Evolutionary conservation across 306 rosid species (phyloP).

Genomic region (Cicer arietinum): DNA sequence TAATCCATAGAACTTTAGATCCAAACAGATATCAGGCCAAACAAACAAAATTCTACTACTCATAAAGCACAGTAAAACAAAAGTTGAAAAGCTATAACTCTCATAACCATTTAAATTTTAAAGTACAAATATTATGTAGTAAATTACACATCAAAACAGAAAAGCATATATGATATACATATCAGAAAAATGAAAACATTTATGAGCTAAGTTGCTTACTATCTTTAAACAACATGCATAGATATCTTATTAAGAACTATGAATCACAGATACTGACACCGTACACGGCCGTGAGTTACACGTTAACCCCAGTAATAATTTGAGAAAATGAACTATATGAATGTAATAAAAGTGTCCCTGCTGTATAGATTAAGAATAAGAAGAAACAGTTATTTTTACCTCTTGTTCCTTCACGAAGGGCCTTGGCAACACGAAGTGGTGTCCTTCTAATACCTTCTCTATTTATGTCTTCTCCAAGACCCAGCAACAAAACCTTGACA

Average conservation of each 20-base stretch:
- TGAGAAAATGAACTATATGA: too few species aligned
- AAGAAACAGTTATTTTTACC: conserved; percentile 51
- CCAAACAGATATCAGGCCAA: conserved; percentile 12
- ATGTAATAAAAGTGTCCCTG: too few species aligned
- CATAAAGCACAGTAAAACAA: conserved; percentile 15
- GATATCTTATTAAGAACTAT: neutral
- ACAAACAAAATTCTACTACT: neutral
- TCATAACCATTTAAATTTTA: neutral
- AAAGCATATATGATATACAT: neutral
- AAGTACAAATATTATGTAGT: neutral
- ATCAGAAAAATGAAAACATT: too few species aligned
- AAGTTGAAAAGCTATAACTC: neutral
- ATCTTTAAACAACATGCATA: neutral
- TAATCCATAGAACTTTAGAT: conserved; percentile 25
- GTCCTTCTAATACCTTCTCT: conserved; percentile 89
- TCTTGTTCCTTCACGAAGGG: conserved; percentile 90
- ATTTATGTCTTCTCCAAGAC: conserved; percentile 82
- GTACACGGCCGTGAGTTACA: too few species aligned
- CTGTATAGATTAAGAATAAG: neutral
- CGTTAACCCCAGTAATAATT: too few species aligned
- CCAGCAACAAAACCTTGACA: conserved; percentile 79
- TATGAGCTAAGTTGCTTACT: neutral
- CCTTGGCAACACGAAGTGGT: conserved; percentile 93
- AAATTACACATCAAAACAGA: neutral
- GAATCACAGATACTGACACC: too few species aligned